Percentiles rank a stretch among this genome's conserved stretches.
Evolutionary conservation across 345 rosid species (phyloP).

Genomic region (Populus ilicifolia): DNA sequence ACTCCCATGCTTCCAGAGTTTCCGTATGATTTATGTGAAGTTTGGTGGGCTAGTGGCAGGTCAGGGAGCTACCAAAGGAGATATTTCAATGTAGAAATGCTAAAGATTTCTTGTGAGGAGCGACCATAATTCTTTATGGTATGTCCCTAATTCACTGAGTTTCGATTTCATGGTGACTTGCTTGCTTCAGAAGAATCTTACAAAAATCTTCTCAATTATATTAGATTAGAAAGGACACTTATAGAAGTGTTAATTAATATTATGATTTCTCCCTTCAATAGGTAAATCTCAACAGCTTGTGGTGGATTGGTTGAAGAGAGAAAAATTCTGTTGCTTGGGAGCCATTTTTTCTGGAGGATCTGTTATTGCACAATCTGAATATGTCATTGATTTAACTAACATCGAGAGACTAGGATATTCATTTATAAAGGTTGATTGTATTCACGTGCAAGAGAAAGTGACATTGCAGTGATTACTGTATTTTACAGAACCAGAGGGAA

Average conservation of each 20-base stretch:
- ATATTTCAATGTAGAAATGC: slow-evolving; percentile 48
- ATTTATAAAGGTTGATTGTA: slow-evolving; percentile 7
- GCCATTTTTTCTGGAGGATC: slow-evolving; percentile 30
- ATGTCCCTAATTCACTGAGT: slow-evolving; percentile 43
- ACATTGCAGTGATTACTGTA: neutral
- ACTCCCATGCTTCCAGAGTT: slow-evolving; percentile 15
- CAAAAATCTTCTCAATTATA: slow-evolving; percentile 5
- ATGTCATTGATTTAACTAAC: slow-evolving; percentile 15
- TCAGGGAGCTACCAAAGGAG: slow-evolving; percentile 74
- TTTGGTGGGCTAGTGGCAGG: slow-evolving; percentile 75
- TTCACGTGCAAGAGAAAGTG: slow-evolving; percentile 13
- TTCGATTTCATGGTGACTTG: slow-evolving; percentile 17
- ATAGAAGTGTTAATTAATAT: slow-evolving; percentile 30
- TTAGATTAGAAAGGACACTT: slow-evolving; percentile 21
- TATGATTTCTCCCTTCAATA: slow-evolving; percentile 47
- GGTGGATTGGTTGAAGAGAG: slow-evolving; percentile 42
- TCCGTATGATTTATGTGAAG: slow-evolving; percentile 37
- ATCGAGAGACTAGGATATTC: slow-evolving; percentile 12
- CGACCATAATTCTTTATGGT: slow-evolving; percentile 49
- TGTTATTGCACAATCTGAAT: slow-evolving; percentile 26
- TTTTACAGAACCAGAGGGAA: neutral
- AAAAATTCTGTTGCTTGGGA: slow-evolving; percentile 28
- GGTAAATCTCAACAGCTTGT: slow-evolving; percentile 45
- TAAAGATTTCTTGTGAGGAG: slow-evolving; percentile 41
- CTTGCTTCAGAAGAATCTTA: slow-evolving; percentile 17